Base-by-base conservation (phyloP, 208 protist species). In the Phytomonas francai region DNA sequence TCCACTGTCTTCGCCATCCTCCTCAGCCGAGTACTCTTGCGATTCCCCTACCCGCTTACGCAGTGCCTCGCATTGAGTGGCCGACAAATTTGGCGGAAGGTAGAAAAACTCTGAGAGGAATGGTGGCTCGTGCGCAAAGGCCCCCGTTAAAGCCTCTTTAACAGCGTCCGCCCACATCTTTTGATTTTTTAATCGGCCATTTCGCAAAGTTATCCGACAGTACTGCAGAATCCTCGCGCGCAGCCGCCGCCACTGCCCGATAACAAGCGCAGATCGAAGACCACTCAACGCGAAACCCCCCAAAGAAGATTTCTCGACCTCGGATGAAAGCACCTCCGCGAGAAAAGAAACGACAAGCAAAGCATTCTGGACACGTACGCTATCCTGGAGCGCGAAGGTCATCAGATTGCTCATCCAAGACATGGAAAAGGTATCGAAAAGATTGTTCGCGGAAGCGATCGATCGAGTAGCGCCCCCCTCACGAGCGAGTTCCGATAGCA, bases 61-160 rank as follows among this genome's bases (percentile, higher is more conserved):
- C 11, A 45, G 8, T 11, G 39, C 39, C 39, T 7, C 19, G 39
- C 39, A 45, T 45, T 45, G 39, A 2, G 8, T 45, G 39, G 39
- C 2, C 4, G 39, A 51, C 63, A 51, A 77, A 69, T n/a, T 66
- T 25, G n/a, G 65, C 7, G 25, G 67, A 27, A 6, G 32, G 67
- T 34, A 58, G 22, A 70, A 71, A 16, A 45, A 32, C 14, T 59
- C 32, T 9, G 70, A 70, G 16, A 75, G 65, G 45, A 70, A 65
- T n/a, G 69, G 56, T 14, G 74, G 74, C 66, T 79, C 74, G 6
- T 57, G 65, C 0, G 69, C 51, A 34, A 75, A 68, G 25, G 65
- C 70, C 14, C 57, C 65, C 14, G 49, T 42, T 28, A 79, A 65
- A 33, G 65, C 65, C 28, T 59, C 65, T 16, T n/a, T 39, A 3